A percentile compares a stretch with the other conserved stretches of the same genome.
These are phyloP conservation scores for Coccomyxa subellipsoidea DNA, from an alignment of 163 green algal genomes.

Conservation along the genomic window DNA sequence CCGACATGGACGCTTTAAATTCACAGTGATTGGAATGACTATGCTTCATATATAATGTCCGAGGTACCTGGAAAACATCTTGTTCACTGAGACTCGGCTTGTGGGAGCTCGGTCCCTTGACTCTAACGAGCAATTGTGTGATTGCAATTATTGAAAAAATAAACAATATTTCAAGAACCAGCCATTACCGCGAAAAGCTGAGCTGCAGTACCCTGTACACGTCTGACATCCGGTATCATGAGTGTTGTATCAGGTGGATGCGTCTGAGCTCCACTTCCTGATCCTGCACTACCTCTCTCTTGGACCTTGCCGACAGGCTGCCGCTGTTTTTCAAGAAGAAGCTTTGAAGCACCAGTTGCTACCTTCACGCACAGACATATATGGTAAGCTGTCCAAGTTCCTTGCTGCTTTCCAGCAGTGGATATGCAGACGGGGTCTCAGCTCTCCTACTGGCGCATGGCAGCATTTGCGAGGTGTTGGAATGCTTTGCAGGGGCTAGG, in stretches of 20 bases:
- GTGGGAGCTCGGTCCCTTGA: no score
- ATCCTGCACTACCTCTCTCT: slow-evolving; percentile 37
- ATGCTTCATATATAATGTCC: not conserved
- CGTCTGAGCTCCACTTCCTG: slow-evolving; percentile 44
- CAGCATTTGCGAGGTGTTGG: not conserved
- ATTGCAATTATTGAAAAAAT: no score
- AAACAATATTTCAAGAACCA: no score
- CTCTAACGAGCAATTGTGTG: no score
- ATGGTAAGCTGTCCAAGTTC: slow-evolving; percentile 35
- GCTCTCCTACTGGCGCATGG: no score
- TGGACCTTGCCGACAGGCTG: slow-evolving; percentile 33
- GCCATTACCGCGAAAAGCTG: no score
- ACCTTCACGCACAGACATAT: slow-evolving; percentile 32
- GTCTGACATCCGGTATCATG: not conserved
- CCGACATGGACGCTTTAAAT: no score
- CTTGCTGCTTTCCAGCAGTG: no score
- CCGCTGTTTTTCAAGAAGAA: slow-evolving; percentile 23
- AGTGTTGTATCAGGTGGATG: slow-evolving; percentile 10
- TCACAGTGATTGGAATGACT: no score
- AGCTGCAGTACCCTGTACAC: no score
- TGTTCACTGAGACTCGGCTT: not conserved
- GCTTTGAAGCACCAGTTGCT: slow-evolving; percentile 28
- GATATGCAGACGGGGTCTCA: no score
- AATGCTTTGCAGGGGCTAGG: slow-evolving; percentile 17
- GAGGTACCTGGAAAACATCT: not conserved